Evolutionary conservation across 2,329 filamentous ascomycete genomes (phyloP), one percentile per base, ranked within the genome.

Genomic region (Exophiala bonariae): DNA sequence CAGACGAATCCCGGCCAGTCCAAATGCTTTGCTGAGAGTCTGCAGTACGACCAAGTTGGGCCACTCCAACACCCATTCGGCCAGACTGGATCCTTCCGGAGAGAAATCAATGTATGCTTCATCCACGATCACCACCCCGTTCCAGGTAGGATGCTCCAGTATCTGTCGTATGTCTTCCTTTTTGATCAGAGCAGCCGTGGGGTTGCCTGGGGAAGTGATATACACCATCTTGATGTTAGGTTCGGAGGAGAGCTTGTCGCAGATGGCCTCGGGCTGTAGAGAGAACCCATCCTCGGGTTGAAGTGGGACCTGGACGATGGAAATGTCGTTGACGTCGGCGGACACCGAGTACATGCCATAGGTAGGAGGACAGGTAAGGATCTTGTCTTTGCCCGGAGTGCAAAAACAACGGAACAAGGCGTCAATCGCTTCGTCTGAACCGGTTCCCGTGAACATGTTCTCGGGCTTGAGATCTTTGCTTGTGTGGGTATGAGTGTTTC

Each of bases 341-440:
- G 89, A 95, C 14, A 99, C 93, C 37, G 82, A 77, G 75, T 99
- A 99, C 93, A 99, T 99, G 71, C 93, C 93, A 67, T 99, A 99
- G 1, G 93, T 99, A 1, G 93, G 93, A 14, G 93, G 93, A 64
- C 92, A 97, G 33, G 89, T 92, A 28, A 99, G 80, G 64, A 99
- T 95, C 64, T 87, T 89, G 71, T 99, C 93, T 57, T 78, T 79
- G 36, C 86, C 89, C 1, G 93, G 93, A 2, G 82, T 74, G 71
- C 93, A 99, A 75, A 99, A 99, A 69, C 88, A 93, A 43, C 93
- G 86, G 50, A 99, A 79, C 32, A 99, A 80, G 4, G 89, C 89
- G 70, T 99, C 93, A 65, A 99, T 96, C 55, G 89, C 92, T 77
- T 99, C 93, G 67, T 99, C 93, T 52, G 88, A 95, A 55, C 93